These are phyloP conservation scores for Candida peoriensis DNA, from an alignment of 805 yeast species.

Conservation along the genomic window DNA sequence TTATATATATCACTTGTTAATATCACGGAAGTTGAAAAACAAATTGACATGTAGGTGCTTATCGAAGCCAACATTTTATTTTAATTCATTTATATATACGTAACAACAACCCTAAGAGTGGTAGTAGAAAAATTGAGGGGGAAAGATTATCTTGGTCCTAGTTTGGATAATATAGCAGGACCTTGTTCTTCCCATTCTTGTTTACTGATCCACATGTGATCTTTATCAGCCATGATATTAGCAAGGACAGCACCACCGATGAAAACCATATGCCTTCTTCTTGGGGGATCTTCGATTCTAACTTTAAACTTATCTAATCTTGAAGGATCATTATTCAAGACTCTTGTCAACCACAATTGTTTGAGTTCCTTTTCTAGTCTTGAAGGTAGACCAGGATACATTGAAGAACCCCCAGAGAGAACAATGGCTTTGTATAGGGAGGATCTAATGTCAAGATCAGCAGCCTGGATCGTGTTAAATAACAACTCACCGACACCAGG, in stretches of 20 bases:
- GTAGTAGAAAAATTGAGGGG: too few relatives aligned
- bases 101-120: too few relatives aligned
- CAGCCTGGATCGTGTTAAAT: conserved; percentile 89
- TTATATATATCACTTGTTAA: too few relatives aligned
- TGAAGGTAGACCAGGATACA: conserved; percentile 98
- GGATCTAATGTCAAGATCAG: conserved; percentile 90
- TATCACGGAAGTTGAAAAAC: too few relatives aligned
- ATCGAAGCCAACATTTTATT: too few relatives aligned
- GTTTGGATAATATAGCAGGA: conserved; percentile 72
- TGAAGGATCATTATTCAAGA: conserved; percentile 79
- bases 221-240: conserved; percentile 96
- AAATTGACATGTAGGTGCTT: too few relatives aligned
- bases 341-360: conserved; percentile 91
- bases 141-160: conserved; percentile 92
- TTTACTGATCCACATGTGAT: conserved; percentile 95
- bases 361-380: conserved; percentile 93
- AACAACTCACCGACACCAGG: conserved; percentile 94
- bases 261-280: conserved; percentile 98
- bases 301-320: conserved; percentile 91
- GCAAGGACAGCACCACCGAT: conserved; percentile 98
- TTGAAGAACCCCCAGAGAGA: conserved; percentile 94
- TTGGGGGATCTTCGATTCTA: conserved; percentile 96
- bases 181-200: conserved; percentile 99
- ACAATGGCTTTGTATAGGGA: conserved; percentile 89
- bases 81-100: too few relatives aligned